These are phyloP conservation scores for Blepharisma japonicum DNA, from an alignment of 73 alveolate genomes.

Conservation along the genomic window DNA sequence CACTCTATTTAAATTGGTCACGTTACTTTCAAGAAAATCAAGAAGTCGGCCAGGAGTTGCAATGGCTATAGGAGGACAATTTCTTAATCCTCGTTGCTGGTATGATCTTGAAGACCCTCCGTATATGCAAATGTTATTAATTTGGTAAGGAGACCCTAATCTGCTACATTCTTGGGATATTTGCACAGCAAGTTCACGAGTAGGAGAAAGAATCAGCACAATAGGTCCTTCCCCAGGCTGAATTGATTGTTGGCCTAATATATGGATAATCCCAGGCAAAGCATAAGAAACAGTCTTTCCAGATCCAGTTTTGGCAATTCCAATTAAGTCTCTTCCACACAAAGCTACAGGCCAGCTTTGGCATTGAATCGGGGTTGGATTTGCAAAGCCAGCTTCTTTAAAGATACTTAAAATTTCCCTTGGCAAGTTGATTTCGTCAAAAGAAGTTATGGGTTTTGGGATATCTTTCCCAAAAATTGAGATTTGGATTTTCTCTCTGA, in stretches of 20 bases:
- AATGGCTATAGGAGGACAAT: conserved; percentile 77
- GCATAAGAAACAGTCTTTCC: not conserved
- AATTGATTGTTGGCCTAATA: not conserved
- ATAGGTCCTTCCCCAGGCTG: conserved; percentile 81
- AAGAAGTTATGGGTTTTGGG: not conserved
- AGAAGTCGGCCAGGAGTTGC: conserved; percentile 94
- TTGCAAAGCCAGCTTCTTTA: not conserved
- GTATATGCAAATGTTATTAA: conserved; percentile 55
- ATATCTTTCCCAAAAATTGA: conserved; percentile 3
- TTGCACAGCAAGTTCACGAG: conserved; percentile 91
- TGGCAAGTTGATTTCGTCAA: not conserved
- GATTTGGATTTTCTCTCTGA: not conserved
- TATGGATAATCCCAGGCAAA: conserved; percentile 4
- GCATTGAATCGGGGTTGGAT: not conserved
- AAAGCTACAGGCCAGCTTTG: conserved; percentile 6
- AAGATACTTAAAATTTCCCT: not conserved
- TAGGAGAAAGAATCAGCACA: conserved; percentile 86
- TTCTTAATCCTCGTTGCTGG: not conserved
- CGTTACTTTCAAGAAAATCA: conserved; percentile 55
- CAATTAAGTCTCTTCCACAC: not conserved
- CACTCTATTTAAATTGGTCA: conserved; percentile 68
- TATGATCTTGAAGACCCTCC: conserved; percentile 45
- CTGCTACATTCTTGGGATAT: conserved; percentile 66
- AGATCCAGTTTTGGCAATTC: conserved; percentile 1
- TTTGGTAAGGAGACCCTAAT: conserved; percentile 45